Percentiles rank a stretch among this genome's conserved stretches.
phyloP scores from a whole-genome alignment of 148 eudicot species.

The Camellia japonica region DNA sequence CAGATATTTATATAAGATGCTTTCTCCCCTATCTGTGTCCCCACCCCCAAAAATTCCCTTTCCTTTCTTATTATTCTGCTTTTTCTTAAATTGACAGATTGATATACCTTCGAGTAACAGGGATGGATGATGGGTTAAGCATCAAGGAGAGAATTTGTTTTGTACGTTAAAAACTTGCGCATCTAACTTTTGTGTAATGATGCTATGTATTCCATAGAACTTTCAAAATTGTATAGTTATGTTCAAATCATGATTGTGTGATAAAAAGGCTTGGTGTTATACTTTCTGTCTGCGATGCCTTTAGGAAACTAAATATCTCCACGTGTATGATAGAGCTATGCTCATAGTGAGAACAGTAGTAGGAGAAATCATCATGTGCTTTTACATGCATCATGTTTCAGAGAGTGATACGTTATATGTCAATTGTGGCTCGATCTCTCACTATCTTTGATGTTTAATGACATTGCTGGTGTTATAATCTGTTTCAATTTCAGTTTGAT shows the following conservation, averaged over 20 bases:
- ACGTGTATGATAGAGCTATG: too few species aligned
- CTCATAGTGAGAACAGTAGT: background rate
- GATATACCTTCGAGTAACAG: conserved; percentile 80
- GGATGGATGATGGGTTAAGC: conserved; percentile 89
- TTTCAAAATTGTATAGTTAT: background rate
- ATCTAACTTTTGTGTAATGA: background rate
- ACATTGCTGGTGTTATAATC: background rate
- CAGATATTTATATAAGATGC: background rate
- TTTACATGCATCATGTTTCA: background rate
- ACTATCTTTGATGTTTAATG: background rate
- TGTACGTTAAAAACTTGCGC: conserved; percentile 48
- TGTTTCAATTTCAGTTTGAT: background rate
- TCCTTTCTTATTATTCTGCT: conserved; percentile 8
- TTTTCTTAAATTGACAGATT: conserved; percentile 45
- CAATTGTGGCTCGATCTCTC: background rate
- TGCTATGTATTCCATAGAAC: conserved; percentile 1
- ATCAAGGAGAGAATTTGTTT: conserved; percentile 77
- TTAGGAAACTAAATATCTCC: too few species aligned
- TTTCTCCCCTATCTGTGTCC: too few species aligned
- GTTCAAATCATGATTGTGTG: background rate
- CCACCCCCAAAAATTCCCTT: background rate
- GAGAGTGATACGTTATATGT: background rate
- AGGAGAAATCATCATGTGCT: background rate
- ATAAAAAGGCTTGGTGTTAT: too few species aligned
- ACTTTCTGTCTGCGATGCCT: too few species aligned